Base-by-base conservation (phyloP, 2,329 filamentous ascomycete species). In the Alternaria sp. region DNA sequence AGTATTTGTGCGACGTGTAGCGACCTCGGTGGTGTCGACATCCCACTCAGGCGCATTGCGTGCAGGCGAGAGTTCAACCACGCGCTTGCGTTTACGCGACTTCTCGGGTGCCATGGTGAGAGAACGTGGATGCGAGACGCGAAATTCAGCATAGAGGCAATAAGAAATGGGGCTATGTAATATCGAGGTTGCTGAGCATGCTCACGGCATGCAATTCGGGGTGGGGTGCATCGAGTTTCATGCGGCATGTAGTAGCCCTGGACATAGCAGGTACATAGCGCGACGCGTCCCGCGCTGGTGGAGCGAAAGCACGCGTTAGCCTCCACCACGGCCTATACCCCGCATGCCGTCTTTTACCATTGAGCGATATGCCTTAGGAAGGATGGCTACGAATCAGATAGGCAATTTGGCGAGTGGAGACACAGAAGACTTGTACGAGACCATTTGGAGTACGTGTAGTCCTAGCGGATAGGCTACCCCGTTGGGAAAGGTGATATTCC, bases 81-180 rank as follows among this genome's bases (percentile, higher is more conserved):
- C 34, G 34, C 34, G 34, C 34, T 38, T 38, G 48, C 57, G 63
- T 44, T 65, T 63, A 25, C 57, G 57, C 22, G 32, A 48, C 12
- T 16, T 27, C 7, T 12, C 25, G 22, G 34, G 11, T 41, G 34
- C 30, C 30, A 57, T 46, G 25, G 8, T 41, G 50, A 22, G 14
- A 22, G 14, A 41, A 34, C n/a, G 20, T 16, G 27, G 25, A 20
- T 22, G 12, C 18, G 4, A 54, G 32, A 11, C 28, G 30, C 9
- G 2, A 0, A 9, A 34, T 30, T 16, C 9, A 22, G 11, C 9
- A 32, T 43, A 2, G 27, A 16, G 10, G 18, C 12, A 10, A 16
- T 14, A 30, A 14, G 5, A 16, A 43, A n/a, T 16, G 1, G 2
- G 27, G 9, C 3, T 4, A 34, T 10, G 20, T n/a, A n/a, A 20